Conservation (phyloP, 2,329 filamentous ascomycete genomes). For the Xylariaceae sp. region DNA sequence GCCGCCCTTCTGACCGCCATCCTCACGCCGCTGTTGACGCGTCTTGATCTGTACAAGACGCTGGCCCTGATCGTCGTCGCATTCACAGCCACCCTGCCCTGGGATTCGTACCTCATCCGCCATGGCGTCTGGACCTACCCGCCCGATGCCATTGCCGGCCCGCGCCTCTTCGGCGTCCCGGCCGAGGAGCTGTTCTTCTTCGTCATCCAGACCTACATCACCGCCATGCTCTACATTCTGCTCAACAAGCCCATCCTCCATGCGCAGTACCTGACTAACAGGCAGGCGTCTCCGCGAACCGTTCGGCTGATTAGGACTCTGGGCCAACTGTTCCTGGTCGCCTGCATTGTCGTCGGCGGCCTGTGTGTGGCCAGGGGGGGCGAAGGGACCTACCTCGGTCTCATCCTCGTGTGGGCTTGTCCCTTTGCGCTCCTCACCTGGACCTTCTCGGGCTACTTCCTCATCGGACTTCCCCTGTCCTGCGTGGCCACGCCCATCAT, state of each 20-base stretch:
- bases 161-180: conserved; percentile 57
- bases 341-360: conserved; percentile 36
- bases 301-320: conserved; percentile 25
- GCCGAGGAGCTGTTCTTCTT: conserved; percentile 72
- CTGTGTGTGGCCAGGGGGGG: conserved; percentile 36
- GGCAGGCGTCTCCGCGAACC: conserved; percentile 17
- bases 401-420: conserved; percentile 62
- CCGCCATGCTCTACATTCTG: conserved; percentile 59
- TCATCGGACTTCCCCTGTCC: conserved; percentile 50
- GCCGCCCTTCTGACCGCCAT: conserved; percentile 51
- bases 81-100: conserved; percentile 61
- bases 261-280: conserved; percentile 31
- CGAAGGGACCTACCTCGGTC: conserved; percentile 56
- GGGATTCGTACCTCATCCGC: conserved; percentile 69
- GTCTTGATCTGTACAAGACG: conserved; percentile 56
- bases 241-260: conserved; percentile 57
- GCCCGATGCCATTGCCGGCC: conserved; percentile 53
- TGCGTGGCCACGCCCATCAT: conserved; percentile 53
- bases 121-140: conserved; percentile 66
- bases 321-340: conserved; percentile 43
- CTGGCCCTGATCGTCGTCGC: conserved; percentile 54
- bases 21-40: conserved; percentile 54
- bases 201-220: conserved; percentile 68
- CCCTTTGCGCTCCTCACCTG: conserved; percentile 59
- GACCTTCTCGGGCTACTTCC: conserved; percentile 55